Base-by-base conservation (phyloP, 169 alveolate species). In the Plasmodium gonderi region DNA sequence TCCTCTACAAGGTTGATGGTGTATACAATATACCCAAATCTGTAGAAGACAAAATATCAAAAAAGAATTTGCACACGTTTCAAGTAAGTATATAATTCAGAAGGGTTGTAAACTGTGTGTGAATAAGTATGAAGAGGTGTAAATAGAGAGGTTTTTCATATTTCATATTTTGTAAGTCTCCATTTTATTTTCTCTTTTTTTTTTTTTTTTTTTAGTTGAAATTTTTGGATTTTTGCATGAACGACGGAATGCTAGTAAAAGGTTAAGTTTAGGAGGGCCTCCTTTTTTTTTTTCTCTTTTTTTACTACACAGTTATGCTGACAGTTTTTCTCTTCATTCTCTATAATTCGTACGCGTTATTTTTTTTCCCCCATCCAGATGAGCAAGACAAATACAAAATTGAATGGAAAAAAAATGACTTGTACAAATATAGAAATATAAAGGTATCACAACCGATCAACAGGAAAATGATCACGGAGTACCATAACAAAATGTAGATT, bases 381-480 rank as follows among this genome's bases (percentile, higher is more conserved):
- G 76, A 68, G 29, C 47, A 83, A 23, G 79, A 69, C 26, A 69
- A 68, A 33, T 83, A 69, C 44, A 83, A 49, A 44, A 83, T 83
- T 45, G 45, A 26, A 31, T 83, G 92, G 92, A 45, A 36, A 33
- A 47, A 69, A 69, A 49, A 83, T 64, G 29, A 44, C 33, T 20
- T 83, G 42, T 83, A 83, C 83, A 83, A 83, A 64, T 83, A 83
- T 42, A 68, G 92, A 72, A 83, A 83, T 72, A 51, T 83, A 72
- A 69, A 83, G 85, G 92, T 83, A 83, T 29, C 40, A 36, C 11
- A 60, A 60, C 26, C 2, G 36, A 60, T 60, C 29, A 44, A 31
- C 12, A 49, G 2, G 40, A 60, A 68, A 45, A 6, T 40, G 38
- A 42, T 12, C 49, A 45, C 7, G 23, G 77, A 38, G 7, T 9